These are phyloP conservation scores for Pontederia paniculata DNA, from an alignment of 176 grass and related monocot species.

Conservation along the genomic window DNA sequence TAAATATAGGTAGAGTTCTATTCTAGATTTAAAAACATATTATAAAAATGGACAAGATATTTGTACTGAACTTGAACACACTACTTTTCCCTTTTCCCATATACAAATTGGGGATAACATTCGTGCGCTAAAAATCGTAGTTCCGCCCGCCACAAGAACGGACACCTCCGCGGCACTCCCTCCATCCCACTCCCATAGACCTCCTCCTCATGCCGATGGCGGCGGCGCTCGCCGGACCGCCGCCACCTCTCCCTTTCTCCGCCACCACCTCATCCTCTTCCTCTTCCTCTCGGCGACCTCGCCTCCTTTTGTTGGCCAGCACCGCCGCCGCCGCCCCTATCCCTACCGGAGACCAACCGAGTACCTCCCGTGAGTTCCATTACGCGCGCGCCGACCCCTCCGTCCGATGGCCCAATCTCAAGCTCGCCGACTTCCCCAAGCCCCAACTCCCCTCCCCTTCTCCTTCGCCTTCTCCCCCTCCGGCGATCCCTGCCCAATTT, in stretches of 20 bases:
- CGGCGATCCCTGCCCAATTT: constrained; percentile 6
- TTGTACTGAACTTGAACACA: too few relatives aligned
- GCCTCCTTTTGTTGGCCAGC: too few relatives aligned
- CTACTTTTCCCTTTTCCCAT: too few relatives aligned
- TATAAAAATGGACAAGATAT: too few relatives aligned
- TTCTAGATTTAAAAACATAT: too few relatives aligned
- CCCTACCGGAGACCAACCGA: neutral
- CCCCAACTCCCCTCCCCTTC: constrained; percentile 29
- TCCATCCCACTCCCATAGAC: neutral
- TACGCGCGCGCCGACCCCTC: constrained; percentile 74
- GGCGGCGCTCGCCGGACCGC: constrained; percentile 6
- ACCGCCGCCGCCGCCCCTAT: neutral
- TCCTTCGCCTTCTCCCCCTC: neutral
- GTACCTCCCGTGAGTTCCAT: constrained; percentile 32
- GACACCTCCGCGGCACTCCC: too few relatives aligned
- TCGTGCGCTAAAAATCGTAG: too few relatives aligned
- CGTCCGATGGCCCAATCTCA: constrained; percentile 72
- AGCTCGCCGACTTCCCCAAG: constrained; percentile 40
- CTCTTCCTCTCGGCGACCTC: constrained; percentile 4
- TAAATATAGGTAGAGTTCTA: too few relatives aligned
- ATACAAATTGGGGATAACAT: too few relatives aligned
- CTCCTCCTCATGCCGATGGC: constrained; percentile 6
- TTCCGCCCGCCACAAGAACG: too few relatives aligned
- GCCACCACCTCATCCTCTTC: constrained; percentile 8
- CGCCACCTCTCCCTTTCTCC: neutral